A percentile compares a stretch with the other conserved stretches of the same genome.
These are phyloP conservation scores for Thielaviopsis euricoi DNA, from an alignment of 2,329 filamentous ascomycete species.

Conservation along the genomic window DNA sequence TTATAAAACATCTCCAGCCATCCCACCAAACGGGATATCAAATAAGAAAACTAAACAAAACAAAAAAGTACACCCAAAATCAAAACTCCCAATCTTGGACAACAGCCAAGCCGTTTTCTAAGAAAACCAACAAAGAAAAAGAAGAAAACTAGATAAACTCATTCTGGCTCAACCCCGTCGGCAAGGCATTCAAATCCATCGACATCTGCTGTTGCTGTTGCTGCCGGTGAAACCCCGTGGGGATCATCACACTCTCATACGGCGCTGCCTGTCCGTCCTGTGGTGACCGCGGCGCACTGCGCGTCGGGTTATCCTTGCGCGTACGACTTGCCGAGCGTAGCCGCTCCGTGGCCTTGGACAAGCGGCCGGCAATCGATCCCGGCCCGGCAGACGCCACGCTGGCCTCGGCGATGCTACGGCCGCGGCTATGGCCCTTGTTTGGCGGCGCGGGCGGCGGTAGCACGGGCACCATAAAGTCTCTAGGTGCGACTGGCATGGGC, in stretches of 20 bases:
- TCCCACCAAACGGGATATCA: neutral
- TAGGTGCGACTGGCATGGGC: conserved; percentile 20
- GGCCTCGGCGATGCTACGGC: conserved; percentile 37
- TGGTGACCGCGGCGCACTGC: conserved; percentile 19
- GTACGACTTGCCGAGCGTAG: conserved; percentile 43
- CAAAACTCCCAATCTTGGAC: neutral
- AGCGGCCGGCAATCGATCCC: conserved; percentile 33
- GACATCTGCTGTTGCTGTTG: neutral
- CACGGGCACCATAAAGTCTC: conserved; percentile 28
- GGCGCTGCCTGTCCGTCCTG: conserved; percentile 23
- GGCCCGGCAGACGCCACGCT: neutral
- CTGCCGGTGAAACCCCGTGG: neutral
- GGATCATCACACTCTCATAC: conserved; percentile 25
- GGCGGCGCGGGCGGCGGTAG: conserved; percentile 29
- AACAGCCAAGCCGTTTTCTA: neutral
- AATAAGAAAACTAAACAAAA: conserved; percentile 9
- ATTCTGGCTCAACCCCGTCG: conserved; percentile 35
- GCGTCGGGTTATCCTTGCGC: conserved; percentile 27
- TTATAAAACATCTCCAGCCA: neutral
- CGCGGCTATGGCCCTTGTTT: conserved; percentile 33
- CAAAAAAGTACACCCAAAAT: neutral
- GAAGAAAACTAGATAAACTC: conserved; percentile 33
- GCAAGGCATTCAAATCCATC: conserved; percentile 21
- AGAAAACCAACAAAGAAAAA: conserved; percentile 1
- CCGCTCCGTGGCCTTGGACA: conserved; percentile 41